Evolutionary conservation across 2,329 filamentous ascomycete genomes (phyloP).

Genomic region (Monosporascus ibericus): DNA sequence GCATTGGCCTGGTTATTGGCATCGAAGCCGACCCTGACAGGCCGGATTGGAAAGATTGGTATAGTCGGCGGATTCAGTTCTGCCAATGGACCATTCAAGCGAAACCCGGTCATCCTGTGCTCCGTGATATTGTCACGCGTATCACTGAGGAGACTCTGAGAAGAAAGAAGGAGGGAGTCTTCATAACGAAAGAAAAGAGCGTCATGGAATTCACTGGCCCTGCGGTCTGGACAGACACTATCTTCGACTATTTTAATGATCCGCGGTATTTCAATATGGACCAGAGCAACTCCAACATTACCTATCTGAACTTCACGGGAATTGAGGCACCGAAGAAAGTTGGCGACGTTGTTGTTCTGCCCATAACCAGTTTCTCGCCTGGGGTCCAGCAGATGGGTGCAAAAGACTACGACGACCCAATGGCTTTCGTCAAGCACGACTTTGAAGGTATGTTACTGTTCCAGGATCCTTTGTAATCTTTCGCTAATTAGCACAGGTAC

Average conservation of each 20-base stretch:
- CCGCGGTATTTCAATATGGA: conserved; percentile 78
- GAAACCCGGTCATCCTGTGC: conserved; percentile 88
- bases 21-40: conserved; percentile 96
- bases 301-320: conserved; percentile 83
- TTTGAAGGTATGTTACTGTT: conserved; percentile 69
- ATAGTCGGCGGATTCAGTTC: conserved; percentile 92
- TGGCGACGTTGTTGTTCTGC: conserved; percentile 87
- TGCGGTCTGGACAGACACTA: conserved; percentile 84
- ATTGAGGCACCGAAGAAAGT: conserved; percentile 80
- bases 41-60: conserved; percentile 90
- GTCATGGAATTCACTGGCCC: conserved; percentile 94
- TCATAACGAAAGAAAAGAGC: conserved; percentile 53
- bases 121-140: conserved; percentile 78
- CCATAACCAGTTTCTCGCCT: conserved; percentile 95
- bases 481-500: conserved; percentile 44
- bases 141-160: conserved; percentile 78
- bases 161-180: conserved; percentile 57
- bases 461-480: not conserved
- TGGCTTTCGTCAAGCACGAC: conserved; percentile 96
- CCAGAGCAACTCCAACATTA: conserved; percentile 65
- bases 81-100: conserved; percentile 98
- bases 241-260: conserved; percentile 94
- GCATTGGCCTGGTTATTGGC: conserved; percentile 81
- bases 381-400: conserved; percentile 92
- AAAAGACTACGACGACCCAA: conserved; percentile 79